These are phyloP conservation scores for Metschnikowia lochheadii DNA, from an alignment of 805 yeast genomes.

Conservation along the genomic window DNA sequence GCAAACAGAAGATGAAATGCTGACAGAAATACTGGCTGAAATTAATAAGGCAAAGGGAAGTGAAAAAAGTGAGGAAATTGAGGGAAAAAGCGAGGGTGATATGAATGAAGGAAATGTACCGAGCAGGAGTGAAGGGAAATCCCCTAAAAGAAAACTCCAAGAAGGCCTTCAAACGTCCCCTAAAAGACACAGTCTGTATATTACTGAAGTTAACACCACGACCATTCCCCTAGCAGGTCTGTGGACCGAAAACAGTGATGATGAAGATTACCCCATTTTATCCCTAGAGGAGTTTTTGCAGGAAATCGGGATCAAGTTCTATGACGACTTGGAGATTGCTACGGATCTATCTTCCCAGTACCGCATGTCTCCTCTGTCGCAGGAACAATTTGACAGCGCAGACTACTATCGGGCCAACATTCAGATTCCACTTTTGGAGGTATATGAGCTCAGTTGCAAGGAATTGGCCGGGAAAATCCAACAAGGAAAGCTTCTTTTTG, in stretches of 20 bases:
- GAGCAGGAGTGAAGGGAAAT: background rate
- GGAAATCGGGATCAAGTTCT: constrained; percentile 40
- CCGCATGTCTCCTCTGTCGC: constrained; percentile 16
- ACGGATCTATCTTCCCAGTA: constrained; percentile 22
- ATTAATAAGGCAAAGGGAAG: background rate
- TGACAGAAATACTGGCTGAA: background rate
- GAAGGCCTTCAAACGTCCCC: constrained; percentile 1
- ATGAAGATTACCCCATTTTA: constrained; percentile 29
- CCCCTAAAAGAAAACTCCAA: background rate
- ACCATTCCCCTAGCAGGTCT: constrained; percentile 9
- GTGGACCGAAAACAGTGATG: constrained; percentile 13
- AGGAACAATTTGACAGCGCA: constrained; percentile 6
- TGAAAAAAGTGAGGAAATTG: no score
- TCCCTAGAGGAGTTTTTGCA: constrained; percentile 35
- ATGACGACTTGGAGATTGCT: constrained; percentile 42
- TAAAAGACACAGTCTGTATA: constrained; percentile 6
- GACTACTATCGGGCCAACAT: constrained; percentile 40
- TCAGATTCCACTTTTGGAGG: constrained; percentile 41
- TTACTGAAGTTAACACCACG: constrained; percentile 3
- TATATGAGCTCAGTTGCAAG: constrained; percentile 50
- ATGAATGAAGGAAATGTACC: no score
- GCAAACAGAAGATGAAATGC: background rate
- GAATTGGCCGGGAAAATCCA: constrained; percentile 49
- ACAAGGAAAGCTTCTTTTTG: constrained; percentile 46
- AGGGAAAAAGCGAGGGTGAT: no score